Evolutionary conservation across 768 basidiomycete genomes (phyloP), one percentile per base, ranked within the genome.

Genomic region (Sarcodon sp.): DNA sequence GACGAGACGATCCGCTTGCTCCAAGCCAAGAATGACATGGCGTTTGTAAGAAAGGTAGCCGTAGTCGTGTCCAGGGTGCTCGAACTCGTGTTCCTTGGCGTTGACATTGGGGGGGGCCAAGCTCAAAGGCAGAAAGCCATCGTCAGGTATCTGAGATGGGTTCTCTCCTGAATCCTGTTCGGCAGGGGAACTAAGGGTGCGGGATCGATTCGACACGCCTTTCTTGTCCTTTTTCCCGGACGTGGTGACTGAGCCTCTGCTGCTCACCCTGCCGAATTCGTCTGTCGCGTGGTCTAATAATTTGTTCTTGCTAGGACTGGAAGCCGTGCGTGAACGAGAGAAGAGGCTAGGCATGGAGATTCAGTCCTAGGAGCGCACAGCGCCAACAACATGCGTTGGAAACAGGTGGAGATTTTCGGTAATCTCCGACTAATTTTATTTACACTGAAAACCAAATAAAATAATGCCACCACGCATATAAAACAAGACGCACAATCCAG

Each of bases 1-100:
- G n/a, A 88, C 81, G 43, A 91, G 77, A 38, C 76, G 72, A 6
- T 75, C 73, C 36, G 85, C 75, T 57, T 87, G 76, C 46, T 83
- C 77, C 12, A 87, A 71, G n/a, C 83, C 82, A 0, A 90, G 73
- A 12, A 87, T 71, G 51, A 88, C 79, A 58, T 88, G 80, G 33
- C 80, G 71, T 48, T 80, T 73, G 62, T 78, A 79, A 4, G 78
- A 79, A 37, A 89, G 71, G 56, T 87, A 87, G 44, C 86, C 84
- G 57, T 88, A 89, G 50, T 72, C 73, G 51, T 68, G 64, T 41
- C 66, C 59, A 15, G 52, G 57, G 11, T 56, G 51, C 21, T 45
- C 43, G 51, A 16, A 37, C 35, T 13, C 52, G 50, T 49, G 52
- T 45, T 58, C 52, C 33, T 47, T 50, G 36, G 44, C 48, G 48